Evolutionary conservation across 176 grass and related monocot species (phyloP).

Genomic region (Melocanna baccifera): DNA sequence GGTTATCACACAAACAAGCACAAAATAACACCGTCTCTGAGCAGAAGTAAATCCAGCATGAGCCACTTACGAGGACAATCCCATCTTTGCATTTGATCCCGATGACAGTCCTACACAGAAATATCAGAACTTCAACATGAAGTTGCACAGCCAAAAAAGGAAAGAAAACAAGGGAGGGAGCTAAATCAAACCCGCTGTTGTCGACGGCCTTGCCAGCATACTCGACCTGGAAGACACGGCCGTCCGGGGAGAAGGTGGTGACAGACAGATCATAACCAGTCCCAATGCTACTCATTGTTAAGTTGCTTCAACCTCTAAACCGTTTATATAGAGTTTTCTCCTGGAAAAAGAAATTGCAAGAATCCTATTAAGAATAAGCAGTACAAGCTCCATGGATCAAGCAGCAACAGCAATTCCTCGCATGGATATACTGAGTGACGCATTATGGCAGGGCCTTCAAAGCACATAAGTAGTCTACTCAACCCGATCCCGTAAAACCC

Average conservation of each 20-base stretch:
- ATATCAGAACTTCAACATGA: slow-evolving; percentile 20
- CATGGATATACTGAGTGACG: not conserved
- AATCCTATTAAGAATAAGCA: not conserved
- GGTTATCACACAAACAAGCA: slow-evolving; percentile 7
- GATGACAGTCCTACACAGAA: slow-evolving; percentile 53
- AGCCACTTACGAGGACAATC: slow-evolving; percentile 56
- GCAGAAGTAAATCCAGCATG: slow-evolving; percentile 6
- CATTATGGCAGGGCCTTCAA: not conserved
- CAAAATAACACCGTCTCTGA: not conserved
- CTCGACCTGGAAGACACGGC: slow-evolving; percentile 86
- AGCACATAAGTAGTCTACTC: not conserved
- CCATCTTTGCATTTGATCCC: slow-evolving; percentile 95
- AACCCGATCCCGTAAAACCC: not conserved
- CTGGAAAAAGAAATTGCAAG: not conserved
- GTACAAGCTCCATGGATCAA: not conserved
- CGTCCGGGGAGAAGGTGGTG: slow-evolving; percentile 78
- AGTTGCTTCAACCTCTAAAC: not conserved
- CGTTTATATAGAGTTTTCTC: not conserved
- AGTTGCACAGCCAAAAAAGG: not conserved
- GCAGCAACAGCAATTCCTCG: not conserved
- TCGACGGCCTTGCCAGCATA: slow-evolving; percentile 83
- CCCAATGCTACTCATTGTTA: slow-evolving; percentile 78
- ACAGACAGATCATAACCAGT: slow-evolving; percentile 84
- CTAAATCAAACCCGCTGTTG: slow-evolving; percentile 62
- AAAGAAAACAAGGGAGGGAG: not conserved